phyloP scores from a whole-genome alignment of 257 asterid species.

The Solanum medicagineum region DNA sequence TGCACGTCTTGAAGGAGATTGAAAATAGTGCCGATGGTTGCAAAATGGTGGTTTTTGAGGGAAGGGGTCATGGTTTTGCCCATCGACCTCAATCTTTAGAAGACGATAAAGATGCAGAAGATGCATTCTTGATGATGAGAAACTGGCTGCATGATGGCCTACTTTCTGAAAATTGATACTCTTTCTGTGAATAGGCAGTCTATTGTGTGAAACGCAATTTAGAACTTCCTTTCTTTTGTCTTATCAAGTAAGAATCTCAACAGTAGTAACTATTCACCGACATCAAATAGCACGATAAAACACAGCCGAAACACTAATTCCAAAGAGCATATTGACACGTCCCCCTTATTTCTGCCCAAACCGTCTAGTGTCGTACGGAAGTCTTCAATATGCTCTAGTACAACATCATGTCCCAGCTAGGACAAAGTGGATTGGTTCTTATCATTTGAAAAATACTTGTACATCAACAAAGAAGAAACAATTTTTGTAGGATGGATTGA shows the following conservation, averaged over 20 bases:
- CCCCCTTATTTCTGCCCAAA: too few relatives aligned
- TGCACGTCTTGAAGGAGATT: slow-evolving; percentile 21
- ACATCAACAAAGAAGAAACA: neutral
- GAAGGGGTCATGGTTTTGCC: slow-evolving; percentile 57
- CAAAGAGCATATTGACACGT: neutral
- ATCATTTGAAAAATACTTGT: neutral
- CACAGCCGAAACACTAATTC: neutral
- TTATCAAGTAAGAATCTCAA: neutral
- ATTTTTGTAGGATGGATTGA: neutral
- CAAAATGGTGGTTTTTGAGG: slow-evolving; percentile 30
- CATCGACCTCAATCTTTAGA: slow-evolving; percentile 66
- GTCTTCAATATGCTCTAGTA: neutral
- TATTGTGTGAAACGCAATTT: neutral
- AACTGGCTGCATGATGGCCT: slow-evolving; percentile 57
- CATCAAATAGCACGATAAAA: neutral
- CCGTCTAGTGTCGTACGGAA: too few relatives aligned
- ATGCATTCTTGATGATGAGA: slow-evolving; percentile 52
- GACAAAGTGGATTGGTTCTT: neutral
- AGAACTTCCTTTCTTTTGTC: neutral
- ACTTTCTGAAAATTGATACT: slow-evolving; percentile 20
- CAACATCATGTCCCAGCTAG: neutral
- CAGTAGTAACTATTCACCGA: neutral
- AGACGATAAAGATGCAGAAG: slow-evolving; percentile 80
- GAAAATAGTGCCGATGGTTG: slow-evolving; percentile 19
- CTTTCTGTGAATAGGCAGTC: neutral